These are phyloP conservation scores for Mycena polygramma DNA, from an alignment of 768 basidiomycete genomes.

Conservation along the genomic window DNA sequence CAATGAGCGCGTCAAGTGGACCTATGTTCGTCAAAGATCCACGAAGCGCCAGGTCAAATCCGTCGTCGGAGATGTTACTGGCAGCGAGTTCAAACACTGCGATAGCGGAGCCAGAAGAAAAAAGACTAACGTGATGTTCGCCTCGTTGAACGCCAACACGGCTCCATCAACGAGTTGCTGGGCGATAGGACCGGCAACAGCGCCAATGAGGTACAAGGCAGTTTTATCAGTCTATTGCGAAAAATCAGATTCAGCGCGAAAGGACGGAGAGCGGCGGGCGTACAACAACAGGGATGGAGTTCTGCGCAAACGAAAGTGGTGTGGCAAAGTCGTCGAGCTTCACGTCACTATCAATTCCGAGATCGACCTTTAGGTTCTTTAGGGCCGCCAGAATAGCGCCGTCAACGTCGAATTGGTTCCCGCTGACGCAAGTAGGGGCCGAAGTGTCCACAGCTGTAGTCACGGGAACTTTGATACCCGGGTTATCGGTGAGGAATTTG, in stretches of 20 bases:
- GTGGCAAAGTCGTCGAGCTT: slow-evolving; percentile 70
- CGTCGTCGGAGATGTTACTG: slow-evolving; percentile 68
- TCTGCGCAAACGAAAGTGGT: slow-evolving; percentile 29
- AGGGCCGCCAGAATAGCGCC: slow-evolving; percentile 75
- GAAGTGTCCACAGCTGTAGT: slow-evolving; percentile 66
- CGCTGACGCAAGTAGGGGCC: slow-evolving; percentile 72
- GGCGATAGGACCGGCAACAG: slow-evolving; percentile 74
- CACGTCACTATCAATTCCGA: slow-evolving; percentile 65
- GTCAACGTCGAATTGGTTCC: slow-evolving; percentile 72
- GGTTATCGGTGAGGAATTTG: slow-evolving; percentile 65
- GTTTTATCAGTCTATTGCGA: slow-evolving; percentile 68
- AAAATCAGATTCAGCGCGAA: background rate
- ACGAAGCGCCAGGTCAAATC: slow-evolving; percentile 71
- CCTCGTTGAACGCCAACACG: slow-evolving; percentile 65
- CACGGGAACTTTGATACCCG: slow-evolving; percentile 66
- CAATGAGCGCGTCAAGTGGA: slow-evolving; percentile 77
- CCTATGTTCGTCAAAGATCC: slow-evolving; percentile 75
- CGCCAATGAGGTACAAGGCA: slow-evolving; percentile 77
- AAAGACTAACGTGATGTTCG: slow-evolving; percentile 66
- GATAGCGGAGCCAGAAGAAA: background rate
- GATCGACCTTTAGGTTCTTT: slow-evolving; percentile 68
- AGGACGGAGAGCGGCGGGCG: slow-evolving; percentile 33
- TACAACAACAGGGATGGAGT: slow-evolving; percentile 47
- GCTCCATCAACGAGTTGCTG: slow-evolving; percentile 75
- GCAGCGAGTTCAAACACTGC: background rate